Percentiles rank a stretch among this genome's conserved stretches.
These are phyloP conservation scores for Dinochytrium kinnereticum DNA, from an alignment of 371 early-diverging fungal species.

Conservation along the genomic window DNA sequence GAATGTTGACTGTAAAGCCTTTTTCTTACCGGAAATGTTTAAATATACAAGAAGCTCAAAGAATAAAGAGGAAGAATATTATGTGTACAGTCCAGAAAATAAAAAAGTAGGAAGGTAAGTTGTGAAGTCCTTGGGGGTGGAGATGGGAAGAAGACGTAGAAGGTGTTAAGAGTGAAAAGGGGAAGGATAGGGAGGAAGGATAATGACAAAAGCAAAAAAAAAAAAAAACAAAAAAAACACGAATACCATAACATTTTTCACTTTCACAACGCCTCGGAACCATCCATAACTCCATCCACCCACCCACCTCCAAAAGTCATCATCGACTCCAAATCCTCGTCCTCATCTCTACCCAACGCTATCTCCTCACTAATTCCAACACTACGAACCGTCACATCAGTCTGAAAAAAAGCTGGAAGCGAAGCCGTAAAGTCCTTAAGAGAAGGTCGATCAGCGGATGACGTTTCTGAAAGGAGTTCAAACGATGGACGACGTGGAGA, in stretches of 20 bases:
- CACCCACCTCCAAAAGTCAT: conserved; percentile 9
- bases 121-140: too few species aligned
- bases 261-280: background rate
- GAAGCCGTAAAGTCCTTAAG: background rate
- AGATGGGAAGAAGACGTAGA: too few species aligned
- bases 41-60: too few species aligned
- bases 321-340: background rate
- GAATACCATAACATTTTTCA: too few species aligned
- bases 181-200: too few species aligned
- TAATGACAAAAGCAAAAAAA: background rate
- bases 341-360: background rate
- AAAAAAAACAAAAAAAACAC: background rate
- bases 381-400: background rate
- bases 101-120: too few species aligned
- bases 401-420: conserved; percentile 9
- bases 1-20: too few species aligned
- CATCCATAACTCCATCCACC: background rate
- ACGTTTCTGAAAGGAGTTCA: background rate
- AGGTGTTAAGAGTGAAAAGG: too few species aligned
- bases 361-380: background rate
- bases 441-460: too few species aligned
- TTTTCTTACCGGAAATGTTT: too few species aligned
- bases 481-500: background rate
- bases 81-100: too few species aligned
- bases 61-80: too few species aligned